Evolutionary conservation across 805 yeast genomes (phyloP).

Genomic region (Kodamaea hsintzibuensis): DNA sequence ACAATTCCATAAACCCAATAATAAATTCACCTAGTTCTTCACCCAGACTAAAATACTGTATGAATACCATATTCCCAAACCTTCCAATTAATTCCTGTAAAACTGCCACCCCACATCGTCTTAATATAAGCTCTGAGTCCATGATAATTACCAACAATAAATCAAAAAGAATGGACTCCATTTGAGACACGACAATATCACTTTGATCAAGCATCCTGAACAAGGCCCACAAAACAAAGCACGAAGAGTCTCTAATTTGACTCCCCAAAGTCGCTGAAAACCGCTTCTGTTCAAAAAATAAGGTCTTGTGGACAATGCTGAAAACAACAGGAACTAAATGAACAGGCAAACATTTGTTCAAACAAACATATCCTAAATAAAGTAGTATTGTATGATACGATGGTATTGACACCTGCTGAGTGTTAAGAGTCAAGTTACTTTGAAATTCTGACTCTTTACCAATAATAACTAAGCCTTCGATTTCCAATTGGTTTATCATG

Average conservation of each 20-base stretch:
- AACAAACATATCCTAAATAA: conserved; percentile 47
- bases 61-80: conserved; percentile 49
- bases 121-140: conserved; percentile 71
- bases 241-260: conserved; percentile 80
- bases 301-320: conserved; percentile 42
- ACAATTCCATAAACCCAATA: conserved; percentile 55
- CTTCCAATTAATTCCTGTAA: conserved; percentile 85
- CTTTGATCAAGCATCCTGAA: conserved; percentile 39
- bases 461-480: conserved; percentile 13
- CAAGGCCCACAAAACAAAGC: conserved; percentile 82
- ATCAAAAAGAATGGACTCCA: conserved; percentile 27
- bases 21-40: conserved; percentile 33
- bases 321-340: conserved; percentile 23
- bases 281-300: conserved; percentile 59
- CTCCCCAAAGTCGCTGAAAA: conserved; percentile 57
- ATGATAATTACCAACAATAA: conserved; percentile 58
- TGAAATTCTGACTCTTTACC: conserved; percentile 7
- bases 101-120: conserved; percentile 85
- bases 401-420: conserved; percentile 38
- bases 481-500: conserved; percentile 34
- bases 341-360: conserved; percentile 28
- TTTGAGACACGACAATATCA: conserved; percentile 8
- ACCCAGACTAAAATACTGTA: conserved; percentile 9
- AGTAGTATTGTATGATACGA: conserved; percentile 61
- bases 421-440: conserved; percentile 19